Conservation (phyloP, 228 moss, liverwort and hornwort genomes). For the Sphagnum magellanicum region DNA sequence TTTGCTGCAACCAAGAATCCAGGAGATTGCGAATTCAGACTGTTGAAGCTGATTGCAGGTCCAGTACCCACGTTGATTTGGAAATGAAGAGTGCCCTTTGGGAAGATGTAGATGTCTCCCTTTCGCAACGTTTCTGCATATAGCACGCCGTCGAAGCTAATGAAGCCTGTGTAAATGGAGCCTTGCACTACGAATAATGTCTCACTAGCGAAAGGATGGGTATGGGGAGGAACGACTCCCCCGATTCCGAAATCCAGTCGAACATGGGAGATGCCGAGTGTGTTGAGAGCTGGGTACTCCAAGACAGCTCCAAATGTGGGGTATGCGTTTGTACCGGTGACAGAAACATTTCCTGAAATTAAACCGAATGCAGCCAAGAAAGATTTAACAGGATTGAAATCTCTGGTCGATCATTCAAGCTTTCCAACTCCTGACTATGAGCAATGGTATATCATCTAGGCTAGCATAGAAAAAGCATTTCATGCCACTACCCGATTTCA, state of each 20-base stretch:
- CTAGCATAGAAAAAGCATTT: too few relatives aligned
- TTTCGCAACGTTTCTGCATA: background rate
- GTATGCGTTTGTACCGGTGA: background rate
- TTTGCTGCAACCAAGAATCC: background rate
- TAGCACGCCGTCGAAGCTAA: background rate
- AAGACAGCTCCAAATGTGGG: background rate
- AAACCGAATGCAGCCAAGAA: too few relatives aligned
- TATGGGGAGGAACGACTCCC: constrained; percentile 6
- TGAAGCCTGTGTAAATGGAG: constrained; percentile 3
- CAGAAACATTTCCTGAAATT: too few relatives aligned
- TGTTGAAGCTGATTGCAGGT: background rate
- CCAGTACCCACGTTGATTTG: background rate
- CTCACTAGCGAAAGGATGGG: constrained; percentile 6
- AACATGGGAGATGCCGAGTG: background rate
- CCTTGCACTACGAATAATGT: constrained; percentile 1
- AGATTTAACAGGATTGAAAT: too few relatives aligned
- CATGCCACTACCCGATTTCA: too few relatives aligned
- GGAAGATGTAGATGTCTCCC: background rate
- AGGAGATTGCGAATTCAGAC: background rate
- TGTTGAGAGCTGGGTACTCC: constrained; percentile 13
- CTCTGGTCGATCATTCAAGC: too few relatives aligned
- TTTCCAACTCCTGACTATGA: too few relatives aligned
- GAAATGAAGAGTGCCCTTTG: background rate
- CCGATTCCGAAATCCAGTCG: constrained; percentile 5
- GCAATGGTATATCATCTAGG: too few relatives aligned